phyloP scores from a whole-genome alignment of 768 basidiomycete genomes.

The Leccinum longicurvipes region DNA sequence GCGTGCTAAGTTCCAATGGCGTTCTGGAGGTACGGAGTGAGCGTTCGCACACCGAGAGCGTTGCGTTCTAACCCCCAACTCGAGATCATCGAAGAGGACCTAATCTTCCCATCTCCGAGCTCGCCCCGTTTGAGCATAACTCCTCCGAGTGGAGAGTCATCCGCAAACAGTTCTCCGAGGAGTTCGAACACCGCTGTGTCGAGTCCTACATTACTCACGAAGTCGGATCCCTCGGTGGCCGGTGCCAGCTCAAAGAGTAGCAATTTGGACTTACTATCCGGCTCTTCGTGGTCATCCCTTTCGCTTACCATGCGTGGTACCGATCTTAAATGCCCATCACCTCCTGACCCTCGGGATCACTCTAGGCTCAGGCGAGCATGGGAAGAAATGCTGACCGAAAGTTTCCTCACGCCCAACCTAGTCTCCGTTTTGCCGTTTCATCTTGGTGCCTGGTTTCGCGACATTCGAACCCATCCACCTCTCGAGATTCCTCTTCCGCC shows the following conservation, averaged over 20 bases:
- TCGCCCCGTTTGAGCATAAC: constrained; percentile 3
- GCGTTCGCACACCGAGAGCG: background rate
- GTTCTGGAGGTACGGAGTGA: constrained; percentile 54
- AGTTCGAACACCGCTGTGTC: constrained; percentile 30
- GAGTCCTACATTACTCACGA: constrained; percentile 13
- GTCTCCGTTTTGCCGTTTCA: constrained; percentile 66
- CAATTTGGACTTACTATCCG: constrained; percentile 10
- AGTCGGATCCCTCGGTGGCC: constrained; percentile 22
- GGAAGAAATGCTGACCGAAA: constrained; percentile 60
- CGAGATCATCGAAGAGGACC: constrained; percentile 72
- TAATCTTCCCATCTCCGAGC: constrained; percentile 59
- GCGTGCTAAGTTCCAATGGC: constrained; percentile 61
- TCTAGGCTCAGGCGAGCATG: constrained; percentile 58
- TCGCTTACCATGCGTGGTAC: constrained; percentile 16
- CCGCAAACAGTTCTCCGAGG: constrained; percentile 22
- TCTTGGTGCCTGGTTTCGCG: constrained; percentile 52
- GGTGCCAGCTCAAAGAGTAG: constrained; percentile 12
- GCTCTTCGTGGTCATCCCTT: constrained; percentile 21
- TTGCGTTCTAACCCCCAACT: constrained; percentile 7
- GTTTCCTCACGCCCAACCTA: constrained; percentile 53
- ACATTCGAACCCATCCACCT: constrained; percentile 47
- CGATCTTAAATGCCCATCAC: constrained; percentile 10
- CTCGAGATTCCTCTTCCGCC: constrained; percentile 55
- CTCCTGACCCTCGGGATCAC: constrained; percentile 57
- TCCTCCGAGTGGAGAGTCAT: constrained; percentile 13